phyloP scores from a whole-genome alignment of 1,139 yeast genomes.

The Debaryomyces robertsiae region DNA sequence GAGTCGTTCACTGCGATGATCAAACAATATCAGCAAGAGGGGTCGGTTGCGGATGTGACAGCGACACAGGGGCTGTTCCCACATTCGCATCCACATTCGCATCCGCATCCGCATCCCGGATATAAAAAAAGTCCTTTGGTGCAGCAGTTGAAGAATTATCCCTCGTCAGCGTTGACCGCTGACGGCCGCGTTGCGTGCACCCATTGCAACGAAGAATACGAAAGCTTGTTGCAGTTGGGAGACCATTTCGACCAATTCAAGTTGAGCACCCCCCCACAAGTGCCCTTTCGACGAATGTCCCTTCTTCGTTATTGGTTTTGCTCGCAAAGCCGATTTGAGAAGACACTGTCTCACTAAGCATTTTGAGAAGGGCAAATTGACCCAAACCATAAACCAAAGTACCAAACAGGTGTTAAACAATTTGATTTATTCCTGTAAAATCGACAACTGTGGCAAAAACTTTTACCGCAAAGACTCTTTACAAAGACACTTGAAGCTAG shows the following conservation, averaged over 20 bases:
- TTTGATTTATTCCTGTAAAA: constrained; percentile 20
- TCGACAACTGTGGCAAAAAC: constrained; percentile 47
- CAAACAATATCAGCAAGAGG: neutral
- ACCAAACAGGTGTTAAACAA: constrained; percentile 15
- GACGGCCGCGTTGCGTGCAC: constrained; percentile 10
- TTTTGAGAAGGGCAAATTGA: constrained; percentile 21
- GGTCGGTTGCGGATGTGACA: neutral
- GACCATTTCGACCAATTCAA: constrained; percentile 13
- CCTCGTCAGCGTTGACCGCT: neutral
- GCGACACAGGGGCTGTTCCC: neutral
- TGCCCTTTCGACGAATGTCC: constrained; percentile 63
- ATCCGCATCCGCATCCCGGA: neutral
- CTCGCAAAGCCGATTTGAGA: constrained; percentile 59
- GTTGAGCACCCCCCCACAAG: constrained; percentile 16
- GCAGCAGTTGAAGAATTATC: constrained; percentile 1
- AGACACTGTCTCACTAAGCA: constrained; percentile 67
- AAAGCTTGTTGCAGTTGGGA: constrained; percentile 11
- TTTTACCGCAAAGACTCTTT: constrained; percentile 62
- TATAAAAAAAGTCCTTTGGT: neutral
- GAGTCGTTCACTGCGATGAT: neutral
- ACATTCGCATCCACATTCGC: neutral
- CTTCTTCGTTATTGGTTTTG: constrained; percentile 61
- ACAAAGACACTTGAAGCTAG: constrained; percentile 54
- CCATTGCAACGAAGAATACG: constrained; percentile 12
- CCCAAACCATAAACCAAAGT: constrained; percentile 18